phyloP scores from a whole-genome alignment of 768 basidiomycete species.

The Mycena alexandri region DNA sequence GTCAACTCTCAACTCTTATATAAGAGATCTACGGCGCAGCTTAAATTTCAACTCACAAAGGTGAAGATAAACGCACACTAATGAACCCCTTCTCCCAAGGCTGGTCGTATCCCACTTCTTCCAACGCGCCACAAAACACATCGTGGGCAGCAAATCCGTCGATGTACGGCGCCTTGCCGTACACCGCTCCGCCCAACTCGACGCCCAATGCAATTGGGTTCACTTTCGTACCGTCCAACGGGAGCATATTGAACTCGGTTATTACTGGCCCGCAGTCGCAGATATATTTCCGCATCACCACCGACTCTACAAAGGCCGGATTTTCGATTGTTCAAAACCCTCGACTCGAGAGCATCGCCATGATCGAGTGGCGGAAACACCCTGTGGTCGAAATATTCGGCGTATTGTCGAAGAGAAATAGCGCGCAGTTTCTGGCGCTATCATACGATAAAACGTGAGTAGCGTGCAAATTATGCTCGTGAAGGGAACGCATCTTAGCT shows the following conservation, averaged over 20 bases:
- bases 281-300: conserved; percentile 54
- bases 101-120: conserved; percentile 16
- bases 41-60: background rate
- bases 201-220: conserved; percentile 49
- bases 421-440: conserved; percentile 53
- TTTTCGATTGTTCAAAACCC: conserved; percentile 53
- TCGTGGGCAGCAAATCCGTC: conserved; percentile 13
- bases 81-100: conserved; percentile 37
- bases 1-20: no score
- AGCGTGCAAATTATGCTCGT: background rate
- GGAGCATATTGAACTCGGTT: conserved; percentile 52
- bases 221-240: conserved; percentile 50
- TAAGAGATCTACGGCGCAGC: no score
- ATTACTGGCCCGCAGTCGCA: conserved; percentile 53
- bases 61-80: background rate
- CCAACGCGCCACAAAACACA: background rate
- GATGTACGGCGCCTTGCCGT: conserved; percentile 12
- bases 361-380: conserved; percentile 53
- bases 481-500: background rate
- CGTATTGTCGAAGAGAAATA: conserved; percentile 46
- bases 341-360: conserved; percentile 48
- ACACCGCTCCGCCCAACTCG: conserved; percentile 11
- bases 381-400: conserved; percentile 50
- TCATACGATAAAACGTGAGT: conserved; percentile 51
- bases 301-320: conserved; percentile 47